Percentiles rank a stretch among this genome's conserved stretches.
Conservation (phyloP, 176 grass and related monocot genomes). For the Hordeum vulgare region DNA sequence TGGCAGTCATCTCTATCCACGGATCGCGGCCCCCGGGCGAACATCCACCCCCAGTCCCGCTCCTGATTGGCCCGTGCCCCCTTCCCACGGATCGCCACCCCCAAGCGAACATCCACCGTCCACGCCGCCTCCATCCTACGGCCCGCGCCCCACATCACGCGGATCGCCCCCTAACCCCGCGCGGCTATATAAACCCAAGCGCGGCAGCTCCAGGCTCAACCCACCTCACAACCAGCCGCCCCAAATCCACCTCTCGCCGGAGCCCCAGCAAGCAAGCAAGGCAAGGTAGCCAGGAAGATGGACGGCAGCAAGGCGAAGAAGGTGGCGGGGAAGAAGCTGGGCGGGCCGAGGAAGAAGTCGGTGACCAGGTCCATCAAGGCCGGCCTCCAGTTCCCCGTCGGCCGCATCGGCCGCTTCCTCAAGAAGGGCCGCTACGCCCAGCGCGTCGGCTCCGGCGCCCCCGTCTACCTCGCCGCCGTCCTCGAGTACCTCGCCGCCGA, state of each 20-base stretch:
- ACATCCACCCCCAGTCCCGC: too few relatives aligned
- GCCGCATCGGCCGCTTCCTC: constrained; percentile 36
- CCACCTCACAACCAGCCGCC: background rate
- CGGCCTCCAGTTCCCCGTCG: constrained; percentile 50
- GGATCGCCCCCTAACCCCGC: background rate
- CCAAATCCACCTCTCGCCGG: background rate
- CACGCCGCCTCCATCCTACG: background rate
- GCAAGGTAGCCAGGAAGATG: background rate
- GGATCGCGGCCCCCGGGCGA: too few relatives aligned
- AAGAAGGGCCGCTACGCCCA: constrained; percentile 42
- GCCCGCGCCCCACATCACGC: background rate
- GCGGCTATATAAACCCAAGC: background rate
- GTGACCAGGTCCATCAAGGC: constrained; percentile 38
- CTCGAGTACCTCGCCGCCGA: constrained; percentile 49
- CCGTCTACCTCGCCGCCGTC: constrained; percentile 71
- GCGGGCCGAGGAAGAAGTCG: constrained; percentile 44
- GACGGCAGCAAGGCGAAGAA: constrained; percentile 41
- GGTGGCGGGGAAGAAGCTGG: constrained; percentile 3
- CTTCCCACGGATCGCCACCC: constrained; percentile 18
- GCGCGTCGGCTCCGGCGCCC: constrained; percentile 56
- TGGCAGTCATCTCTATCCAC: too few relatives aligned
- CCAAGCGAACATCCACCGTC: background rate
- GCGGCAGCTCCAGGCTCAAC: background rate
- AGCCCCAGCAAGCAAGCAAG: background rate
- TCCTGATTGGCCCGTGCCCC: constrained; percentile 2